Evolutionary conservation across 2,329 filamentous ascomycete genomes (phyloP), one percentile per base, ranked within the genome.

Genomic region (Phaeosphaeriaceae sp.): DNA sequence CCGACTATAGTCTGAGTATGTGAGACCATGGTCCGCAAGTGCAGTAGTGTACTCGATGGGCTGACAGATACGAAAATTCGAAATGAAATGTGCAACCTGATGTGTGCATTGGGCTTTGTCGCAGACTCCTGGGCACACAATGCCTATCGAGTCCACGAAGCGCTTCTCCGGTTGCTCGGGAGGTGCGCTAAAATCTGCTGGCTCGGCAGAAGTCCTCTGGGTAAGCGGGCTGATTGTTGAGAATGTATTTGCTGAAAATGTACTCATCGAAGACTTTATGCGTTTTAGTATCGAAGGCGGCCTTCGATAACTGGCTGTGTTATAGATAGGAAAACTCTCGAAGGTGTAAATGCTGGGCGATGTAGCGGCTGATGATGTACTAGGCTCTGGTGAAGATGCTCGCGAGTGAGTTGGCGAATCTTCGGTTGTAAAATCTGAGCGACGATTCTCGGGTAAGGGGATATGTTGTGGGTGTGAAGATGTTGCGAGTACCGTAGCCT

Each of bases 71-170:
- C 63, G 55, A 50, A 64, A 67, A 9, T 46, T 60, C 6, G 52
- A 55, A 5, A 67, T 46, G 18, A 66, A 64, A 46, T 66, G 64
- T 16, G 54, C 45, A 11, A 36, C n/a, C 7, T 50, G 50, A 32
- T 56, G 47, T 20, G 29, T 15, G 37, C 64, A 67, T 34, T 50
- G 58, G 4, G 26, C 38, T 13, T 60, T 50, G 37, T 66, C 52
- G 35, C 49, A 56, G 2, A 66, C 61, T 8, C 64, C 64, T 12
- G 64, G 62, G 21, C 63, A 55, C 0, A 66, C 52, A 48, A 66
- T 63, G 9, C 64, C 64, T 15, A 67, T 57, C 3, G 52, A 56
- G 43, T 67, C 64, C n/a, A 66, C 54, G 36, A 66, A 67, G 11
- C 54, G 58, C 37, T 59, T 66, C 30, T 66, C 60, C 13, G 60